Percentiles rank a stretch among this genome's conserved stretches.
These are phyloP conservation scores for Coriaria nepalensis DNA, from an alignment of 306 rosid species.

Conservation along the genomic window DNA sequence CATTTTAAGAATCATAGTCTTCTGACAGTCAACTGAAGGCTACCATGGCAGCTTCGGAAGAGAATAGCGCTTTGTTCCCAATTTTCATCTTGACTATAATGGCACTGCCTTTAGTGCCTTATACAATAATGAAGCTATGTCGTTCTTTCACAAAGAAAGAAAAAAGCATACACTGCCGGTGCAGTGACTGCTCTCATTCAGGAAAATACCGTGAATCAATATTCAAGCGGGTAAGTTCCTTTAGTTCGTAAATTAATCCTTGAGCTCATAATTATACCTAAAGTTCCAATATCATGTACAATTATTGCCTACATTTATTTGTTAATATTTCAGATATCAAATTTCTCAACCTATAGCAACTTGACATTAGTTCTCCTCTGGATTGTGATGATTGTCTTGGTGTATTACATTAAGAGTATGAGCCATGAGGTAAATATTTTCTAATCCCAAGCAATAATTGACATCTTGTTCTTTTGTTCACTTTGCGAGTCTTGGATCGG, in stretches of 20 bases:
- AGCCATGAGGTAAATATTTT: slow-evolving; percentile 62
- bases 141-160: slow-evolving; percentile 63
- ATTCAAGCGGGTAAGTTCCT: slow-evolving; percentile 54
- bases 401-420: slow-evolving; percentile 75
- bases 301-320: not conserved
- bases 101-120: slow-evolving; percentile 89
- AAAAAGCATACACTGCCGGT: slow-evolving; percentile 83
- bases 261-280: not conserved
- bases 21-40: slow-evolving; percentile 22
- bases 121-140: slow-evolving; percentile 71
- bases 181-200: slow-evolving; percentile 66
- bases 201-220: slow-evolving; percentile 89
- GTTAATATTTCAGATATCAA: slow-evolving; percentile 63
- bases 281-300: not conserved
- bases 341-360: slow-evolving; percentile 70
- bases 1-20: slow-evolving; percentile 6
- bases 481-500: too few relatives aligned
- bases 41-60: slow-evolving; percentile 80
- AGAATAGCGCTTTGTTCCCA: slow-evolving; percentile 78
- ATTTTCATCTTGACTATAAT: slow-evolving; percentile 89
- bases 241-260: not conserved
- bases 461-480: not conserved
- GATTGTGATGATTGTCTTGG: slow-evolving; percentile 70
- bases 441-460: not conserved
- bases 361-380: slow-evolving; percentile 72